Evolutionary conservation across 2,329 filamentous ascomycete genomes (phyloP), one percentile per base, ranked within the genome.

Genomic region (Nigrograna mackinnonii): DNA sequence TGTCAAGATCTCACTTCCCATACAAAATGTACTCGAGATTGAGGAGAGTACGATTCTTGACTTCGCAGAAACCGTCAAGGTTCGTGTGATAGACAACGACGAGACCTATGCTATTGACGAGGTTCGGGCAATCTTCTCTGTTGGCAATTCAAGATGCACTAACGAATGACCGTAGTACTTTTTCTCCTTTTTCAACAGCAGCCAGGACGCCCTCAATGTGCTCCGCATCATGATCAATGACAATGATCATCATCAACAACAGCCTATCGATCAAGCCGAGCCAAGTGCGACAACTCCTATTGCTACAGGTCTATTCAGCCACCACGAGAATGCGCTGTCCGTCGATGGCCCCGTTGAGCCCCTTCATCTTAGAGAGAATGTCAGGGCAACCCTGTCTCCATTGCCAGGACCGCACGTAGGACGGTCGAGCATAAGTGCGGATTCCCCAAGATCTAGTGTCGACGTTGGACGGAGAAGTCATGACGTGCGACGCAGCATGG

Each of bases 81-180:
- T 99, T 48, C 83, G 90, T 26, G 90, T 96, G 32, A 85, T 97
- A 43, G 91, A 96, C 61, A 95, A 91, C 51, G 89, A 94, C 51
- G 92, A 96, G 68, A 95, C 90, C 0, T 97, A 88, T 69, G 91
- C 91, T 3, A 89, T 97, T 50, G 94, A 99, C 58, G 94, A 99
- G 78, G 88, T 89, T 17, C 3, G 40, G 30, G 5, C 7, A n/a
- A 30, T n/a, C n/a, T n/a, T n/a, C n/a, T n/a, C n/a, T n/a, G n/a
- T n/a, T n/a, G n/a, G n/a, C n/a, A n/a, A n/a, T n/a, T n/a, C n/a
- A n/a, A n/a, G n/a, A n/a, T n/a, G 17, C 22, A 13, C 35, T 13
- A 38, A 33, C 14, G 6, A 22, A 13, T 22, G 18, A 22, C 7
- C 6, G 9, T 46, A 91, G 84, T 96, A 97, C 66, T 97, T 95